Percentiles rank a stretch among this genome's conserved stretches.
Conservation (phyloP, 768 basidiomycete species). For the Trametes coccinea region DNA sequence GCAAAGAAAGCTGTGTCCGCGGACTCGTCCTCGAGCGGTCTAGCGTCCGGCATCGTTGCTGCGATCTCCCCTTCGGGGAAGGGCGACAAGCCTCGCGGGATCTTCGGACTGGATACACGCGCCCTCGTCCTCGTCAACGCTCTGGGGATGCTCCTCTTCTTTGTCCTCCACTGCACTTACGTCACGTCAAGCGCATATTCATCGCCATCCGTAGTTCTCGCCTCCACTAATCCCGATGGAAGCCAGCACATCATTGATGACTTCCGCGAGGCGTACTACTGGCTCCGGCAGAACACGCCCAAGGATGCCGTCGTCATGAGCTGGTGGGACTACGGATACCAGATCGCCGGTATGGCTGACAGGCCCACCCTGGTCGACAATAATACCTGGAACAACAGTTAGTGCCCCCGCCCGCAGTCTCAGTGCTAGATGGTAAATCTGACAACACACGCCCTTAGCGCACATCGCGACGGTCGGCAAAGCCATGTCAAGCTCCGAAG, state of each 20-base stretch:
- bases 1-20: constrained; percentile 48
- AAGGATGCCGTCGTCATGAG: constrained; percentile 94
- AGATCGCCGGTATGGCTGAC: constrained; percentile 99
- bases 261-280: constrained; percentile 99
- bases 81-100: constrained; percentile 48
- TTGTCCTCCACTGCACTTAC: constrained; percentile 97
- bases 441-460: constrained; percentile 45
- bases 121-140: constrained; percentile 73
- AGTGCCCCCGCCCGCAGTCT: constrained; percentile 33
- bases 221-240: constrained; percentile 78
- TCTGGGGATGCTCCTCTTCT: constrained; percentile 77
- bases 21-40: constrained; percentile 30
- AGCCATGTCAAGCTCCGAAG: constrained; percentile 93
- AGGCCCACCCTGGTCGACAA: constrained; percentile 95
- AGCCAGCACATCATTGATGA: constrained; percentile 96
- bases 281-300: constrained; percentile 94
- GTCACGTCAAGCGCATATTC: constrained; percentile 95
- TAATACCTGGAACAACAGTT: constrained; percentile 99
- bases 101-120: constrained; percentile 87
- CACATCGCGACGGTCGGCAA: constrained; percentile 99
- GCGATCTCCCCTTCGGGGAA: constrained; percentile 34
- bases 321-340: constrained; percentile 99
- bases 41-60: constrained; percentile 43
- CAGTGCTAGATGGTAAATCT: constrained; percentile 2
- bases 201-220: constrained; percentile 94